Percentiles rank a stretch among this genome's conserved stretches.
These are phyloP conservation scores for Nemania sp. DNA, from an alignment of 2,329 filamentous ascomycete species.

Conservation along the genomic window DNA sequence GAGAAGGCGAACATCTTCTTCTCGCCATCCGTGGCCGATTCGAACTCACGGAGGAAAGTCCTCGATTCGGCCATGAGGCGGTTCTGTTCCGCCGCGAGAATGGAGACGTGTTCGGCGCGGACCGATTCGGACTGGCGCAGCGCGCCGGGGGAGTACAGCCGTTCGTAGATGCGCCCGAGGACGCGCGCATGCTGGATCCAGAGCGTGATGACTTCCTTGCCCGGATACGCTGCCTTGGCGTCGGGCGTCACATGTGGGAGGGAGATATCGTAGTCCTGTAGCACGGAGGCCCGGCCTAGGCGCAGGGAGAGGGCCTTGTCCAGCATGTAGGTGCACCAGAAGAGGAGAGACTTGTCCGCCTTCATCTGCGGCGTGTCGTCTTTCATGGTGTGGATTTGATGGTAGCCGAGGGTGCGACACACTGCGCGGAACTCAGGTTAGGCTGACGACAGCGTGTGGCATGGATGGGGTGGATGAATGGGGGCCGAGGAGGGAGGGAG, in stretches of 20 bases:
- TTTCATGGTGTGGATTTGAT: constrained; percentile 38
- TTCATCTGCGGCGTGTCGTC: constrained; percentile 35
- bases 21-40: constrained; percentile 28
- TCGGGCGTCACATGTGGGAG: constrained; percentile 41
- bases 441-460: background rate
- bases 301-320: constrained; percentile 61
- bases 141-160: constrained; percentile 53
- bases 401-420: constrained; percentile 41
- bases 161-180: constrained; percentile 60
- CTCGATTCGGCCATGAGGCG: constrained; percentile 40
- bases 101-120: constrained; percentile 42
- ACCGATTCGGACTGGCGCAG: constrained; percentile 42
- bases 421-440: constrained; percentile 16
- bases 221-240: constrained; percentile 42
- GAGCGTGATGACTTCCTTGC: constrained; percentile 46
- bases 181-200: constrained; percentile 59
- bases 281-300: constrained; percentile 56
- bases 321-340: constrained; percentile 62
- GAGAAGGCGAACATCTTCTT: constrained; percentile 43
- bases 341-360: constrained; percentile 48
- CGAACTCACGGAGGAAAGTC: constrained; percentile 34
- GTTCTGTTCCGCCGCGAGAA: constrained; percentile 40
- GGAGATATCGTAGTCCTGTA: constrained; percentile 63
- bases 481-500: background rate
- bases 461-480: background rate